These are phyloP conservation scores for Cyclotella atomus DNA, from an alignment of 108 stramenopile genomes.

Conservation along the genomic window DNA sequence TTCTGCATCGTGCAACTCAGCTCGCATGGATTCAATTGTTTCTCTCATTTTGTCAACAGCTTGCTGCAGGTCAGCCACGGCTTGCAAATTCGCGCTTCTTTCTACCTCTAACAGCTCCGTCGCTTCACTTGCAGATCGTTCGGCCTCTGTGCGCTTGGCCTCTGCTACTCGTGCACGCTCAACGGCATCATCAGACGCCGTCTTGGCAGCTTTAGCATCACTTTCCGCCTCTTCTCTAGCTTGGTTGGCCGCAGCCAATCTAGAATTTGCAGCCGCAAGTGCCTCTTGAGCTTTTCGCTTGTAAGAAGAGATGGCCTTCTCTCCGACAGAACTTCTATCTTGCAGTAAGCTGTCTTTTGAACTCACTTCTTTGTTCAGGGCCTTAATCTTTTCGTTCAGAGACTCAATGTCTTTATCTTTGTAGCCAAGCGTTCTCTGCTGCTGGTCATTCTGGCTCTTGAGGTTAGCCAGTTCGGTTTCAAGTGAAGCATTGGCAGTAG, in stretches of 20 bases:
- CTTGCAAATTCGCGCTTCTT: conserved; percentile 21
- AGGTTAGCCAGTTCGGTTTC: conserved; percentile 57
- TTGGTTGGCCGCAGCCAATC: conserved; percentile 79
- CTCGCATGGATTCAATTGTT: conserved; percentile 20
- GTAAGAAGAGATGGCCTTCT: conserved; percentile 75
- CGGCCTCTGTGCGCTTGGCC: conserved; percentile 54
- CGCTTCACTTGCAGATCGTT: conserved; percentile 51
- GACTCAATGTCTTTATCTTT: conserved; percentile 61
- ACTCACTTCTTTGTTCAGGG: conserved; percentile 36
- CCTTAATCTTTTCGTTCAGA: conserved; percentile 55
- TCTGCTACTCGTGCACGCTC: conserved; percentile 70
- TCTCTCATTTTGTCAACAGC: conserved; percentile 41
- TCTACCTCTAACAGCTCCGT: conserved; percentile 19
- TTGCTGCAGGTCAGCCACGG: conserved; percentile 49
- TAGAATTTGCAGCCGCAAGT: conserved; percentile 74
- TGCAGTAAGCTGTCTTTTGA: conserved; percentile 52
- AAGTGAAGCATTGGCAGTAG: conserved; percentile 48
- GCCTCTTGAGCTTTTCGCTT: conserved; percentile 88
- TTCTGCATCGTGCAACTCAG: conserved; percentile 32
- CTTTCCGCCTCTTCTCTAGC: conserved; percentile 88
- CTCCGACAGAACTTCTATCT: conserved; percentile 59
- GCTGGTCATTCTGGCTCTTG: conserved; percentile 56
- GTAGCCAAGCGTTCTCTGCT: conserved; percentile 60
- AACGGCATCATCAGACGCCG: conserved; percentile 73
- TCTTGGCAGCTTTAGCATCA: conserved; percentile 77